phyloP scores from a whole-genome alignment of 2,329 filamentous ascomycete species.

The Ceratocystis cubensis region DNA sequence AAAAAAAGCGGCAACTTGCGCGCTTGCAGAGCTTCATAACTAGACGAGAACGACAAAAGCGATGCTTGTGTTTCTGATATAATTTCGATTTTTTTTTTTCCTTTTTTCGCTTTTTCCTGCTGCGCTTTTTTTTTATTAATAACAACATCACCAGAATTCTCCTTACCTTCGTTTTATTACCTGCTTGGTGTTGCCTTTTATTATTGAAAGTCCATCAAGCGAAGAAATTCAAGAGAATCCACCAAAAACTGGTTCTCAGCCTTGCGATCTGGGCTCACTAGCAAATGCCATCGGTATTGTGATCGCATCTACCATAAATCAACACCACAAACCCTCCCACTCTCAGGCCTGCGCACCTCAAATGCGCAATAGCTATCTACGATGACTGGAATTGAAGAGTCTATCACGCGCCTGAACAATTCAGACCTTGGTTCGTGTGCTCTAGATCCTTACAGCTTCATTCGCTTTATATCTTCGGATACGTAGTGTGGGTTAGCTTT shows the following conservation, averaged over 20 bases:
- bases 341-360: slow-evolving; percentile 9
- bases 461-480: not conserved
- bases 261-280: not conserved
- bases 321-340: not conserved
- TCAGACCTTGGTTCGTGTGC: slow-evolving; percentile 41
- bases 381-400: slow-evolving; percentile 44
- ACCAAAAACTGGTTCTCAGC: not conserved
- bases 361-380: slow-evolving; percentile 12
- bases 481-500: not conserved
- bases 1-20: slow-evolving; percentile 3
- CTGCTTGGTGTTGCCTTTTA: not conserved
- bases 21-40: not conserved
- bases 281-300: not conserved
- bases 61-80: not conserved
- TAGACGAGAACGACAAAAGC: not conserved
- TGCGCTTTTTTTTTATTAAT: not conserved
- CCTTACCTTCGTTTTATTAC: not conserved
- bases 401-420: slow-evolving; percentile 46
- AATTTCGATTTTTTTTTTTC: not conserved
- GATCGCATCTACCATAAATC: not conserved
- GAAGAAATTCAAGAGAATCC: not conserved
- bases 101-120: not conserved
- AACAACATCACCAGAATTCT: not conserved
- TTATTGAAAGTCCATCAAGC: not conserved
- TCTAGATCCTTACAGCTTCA: not conserved